Base-by-base conservation (phyloP, 2,329 filamentous ascomycete genomes). In the Parasarocladium wereldwijsianum region DNA sequence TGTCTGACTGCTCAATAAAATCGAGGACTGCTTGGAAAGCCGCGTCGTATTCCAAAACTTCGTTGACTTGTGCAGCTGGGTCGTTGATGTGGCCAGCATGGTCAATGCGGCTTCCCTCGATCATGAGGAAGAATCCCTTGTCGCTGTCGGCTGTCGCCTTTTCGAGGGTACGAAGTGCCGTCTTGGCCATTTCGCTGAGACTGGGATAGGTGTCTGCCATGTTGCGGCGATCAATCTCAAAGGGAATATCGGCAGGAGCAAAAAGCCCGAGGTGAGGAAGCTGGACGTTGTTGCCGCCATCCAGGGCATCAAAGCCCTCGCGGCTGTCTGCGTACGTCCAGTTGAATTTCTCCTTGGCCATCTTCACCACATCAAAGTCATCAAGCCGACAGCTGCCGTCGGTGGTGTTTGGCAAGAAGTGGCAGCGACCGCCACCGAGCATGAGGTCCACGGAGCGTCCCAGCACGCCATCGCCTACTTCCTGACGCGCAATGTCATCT, bases 121-220 rank as follows among this genome's bases (percentile, higher is more conserved):
- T 92, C 87, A 98, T 93, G 43, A 98, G 63, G 57, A 98, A 98
- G 63, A 96, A 98, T 4, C 90, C 90, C 53, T 92, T 75, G 24
- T 96, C 84, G 37, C 71, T 84, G 46, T 86, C 64, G 45, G 70
- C 64, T 0, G 90, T 94, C 0, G 86, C 90, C 35, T 75, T 73
- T 37, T 79, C 78, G 15, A 98, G 68, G 2, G 82, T 75, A 10
- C 66, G 71, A 37, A 98, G 62, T 1, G 90, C 87, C 11, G 82
- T 83, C 41, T 68, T 66, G 7, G 87, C 73, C 85, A 94, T 96
- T 54, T 94, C 86, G 47, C 81, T 80, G 23, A 98, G 62, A 11
- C 83, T 87, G 4, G 90, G 90, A 47, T 93, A 96, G 17, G 75
- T 52, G 32, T 90, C 73, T 33, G 78, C 67, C 58, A 83, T 71